Evolutionary conservation across 164 flowering plant genomes (phyloP).

Genomic region (Sedum album): DNA sequence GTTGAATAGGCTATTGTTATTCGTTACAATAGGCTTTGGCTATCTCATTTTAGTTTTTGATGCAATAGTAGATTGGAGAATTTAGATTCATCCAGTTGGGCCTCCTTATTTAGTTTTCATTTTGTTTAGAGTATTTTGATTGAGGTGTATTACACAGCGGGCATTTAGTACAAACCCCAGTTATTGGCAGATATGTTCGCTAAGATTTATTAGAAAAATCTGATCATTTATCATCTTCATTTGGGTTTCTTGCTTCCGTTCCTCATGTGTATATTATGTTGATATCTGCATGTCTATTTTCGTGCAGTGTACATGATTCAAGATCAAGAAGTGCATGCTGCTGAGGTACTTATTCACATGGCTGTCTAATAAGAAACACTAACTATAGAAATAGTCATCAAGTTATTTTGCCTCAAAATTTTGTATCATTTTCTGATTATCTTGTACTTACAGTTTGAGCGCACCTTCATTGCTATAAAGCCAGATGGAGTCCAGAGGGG

Average conservation of each 20-base stretch:
- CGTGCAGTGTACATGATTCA: slow-evolving; percentile 78
- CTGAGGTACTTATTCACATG: slow-evolving; percentile 48
- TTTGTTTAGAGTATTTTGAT: neutral
- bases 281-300: neutral
- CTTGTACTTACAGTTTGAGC: slow-evolving; percentile 56
- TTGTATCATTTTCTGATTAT: neutral
- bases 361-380: neutral
- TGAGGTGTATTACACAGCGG: too few species aligned
- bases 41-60: too few species aligned
- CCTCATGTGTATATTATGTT: neutral
- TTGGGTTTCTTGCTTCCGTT: neutral
- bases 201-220: too few species aligned
- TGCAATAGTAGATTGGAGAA: neutral
- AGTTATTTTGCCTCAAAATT: neutral
- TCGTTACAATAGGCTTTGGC: too few species aligned
- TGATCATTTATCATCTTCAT: too few species aligned
- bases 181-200: too few species aligned
- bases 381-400: neutral
- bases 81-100: neutral
- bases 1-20: slow-evolving; percentile 23
- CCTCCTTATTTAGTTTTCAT: neutral
- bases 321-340: slow-evolving; percentile 89
- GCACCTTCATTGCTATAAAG: slow-evolving; percentile 94
- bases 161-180: too few species aligned
- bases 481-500: slow-evolving; percentile 99